A percentile compares a stretch with the other conserved stretches of the same genome.
These are phyloP conservation scores for Geotrichum reessii DNA, from an alignment of 1,139 yeast genomes.

Conservation along the genomic window DNA sequence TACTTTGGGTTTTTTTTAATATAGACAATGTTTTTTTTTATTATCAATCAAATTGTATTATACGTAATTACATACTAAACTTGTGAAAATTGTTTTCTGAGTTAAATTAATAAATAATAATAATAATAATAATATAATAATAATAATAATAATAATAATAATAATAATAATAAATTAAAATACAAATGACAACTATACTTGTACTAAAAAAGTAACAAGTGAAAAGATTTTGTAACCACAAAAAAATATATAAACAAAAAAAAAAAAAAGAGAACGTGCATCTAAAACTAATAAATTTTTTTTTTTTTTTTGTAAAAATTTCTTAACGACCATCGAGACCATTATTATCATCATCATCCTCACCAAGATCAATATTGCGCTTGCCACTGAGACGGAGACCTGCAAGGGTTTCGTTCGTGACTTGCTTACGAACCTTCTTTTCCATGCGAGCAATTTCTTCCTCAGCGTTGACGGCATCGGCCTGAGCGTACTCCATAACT, in stretches of 20 bases:
- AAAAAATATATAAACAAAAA: background rate
- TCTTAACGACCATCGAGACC: constrained; percentile 15
- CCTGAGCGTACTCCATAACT: constrained; percentile 91
- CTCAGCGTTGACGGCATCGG: constrained; percentile 76
- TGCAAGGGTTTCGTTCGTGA: constrained; percentile 65
- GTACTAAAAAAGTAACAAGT: too few relatives aligned
- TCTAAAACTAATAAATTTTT: background rate
- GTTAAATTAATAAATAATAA: too few relatives aligned
- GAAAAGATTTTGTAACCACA: background rate
- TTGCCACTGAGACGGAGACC: constrained; percentile 64
- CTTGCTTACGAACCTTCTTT: constrained; percentile 73
- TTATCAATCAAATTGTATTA: too few relatives aligned
- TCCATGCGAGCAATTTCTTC: constrained; percentile 90
- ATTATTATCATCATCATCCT: constrained; percentile 37
- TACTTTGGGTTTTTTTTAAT: background rate
- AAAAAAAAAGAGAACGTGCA: background rate
- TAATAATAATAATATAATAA: too few relatives aligned
- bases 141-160: too few relatives aligned
- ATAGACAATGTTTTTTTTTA: too few relatives aligned
- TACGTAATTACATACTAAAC: too few relatives aligned
- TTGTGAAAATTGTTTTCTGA: too few relatives aligned
- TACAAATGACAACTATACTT: background rate
- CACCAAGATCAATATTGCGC: constrained; percentile 67
- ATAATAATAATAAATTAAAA: background rate
- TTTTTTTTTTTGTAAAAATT: too few relatives aligned